Conservation (phyloP, 768 basidiomycete genomes). For the Dentipellis fragilis region DNA sequence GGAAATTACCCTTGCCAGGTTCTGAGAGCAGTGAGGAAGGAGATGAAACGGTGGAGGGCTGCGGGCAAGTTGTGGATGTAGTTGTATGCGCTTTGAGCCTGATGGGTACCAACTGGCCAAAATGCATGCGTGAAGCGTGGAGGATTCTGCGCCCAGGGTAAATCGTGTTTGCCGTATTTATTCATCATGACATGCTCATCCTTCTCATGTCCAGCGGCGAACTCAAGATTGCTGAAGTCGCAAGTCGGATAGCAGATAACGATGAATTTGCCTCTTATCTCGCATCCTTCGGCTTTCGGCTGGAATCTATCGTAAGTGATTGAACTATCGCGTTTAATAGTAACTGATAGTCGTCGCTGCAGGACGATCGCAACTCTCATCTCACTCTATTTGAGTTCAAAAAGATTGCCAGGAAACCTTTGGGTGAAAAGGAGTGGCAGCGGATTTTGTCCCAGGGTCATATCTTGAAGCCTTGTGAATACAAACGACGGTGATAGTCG, state of each 20-base stretch:
- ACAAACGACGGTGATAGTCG: conserved; percentile 65
- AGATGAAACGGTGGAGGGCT: conserved; percentile 31
- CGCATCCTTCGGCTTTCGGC: conserved; percentile 59
- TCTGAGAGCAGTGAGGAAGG: conserved; percentile 35
- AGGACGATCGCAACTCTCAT: conserved; percentile 80
- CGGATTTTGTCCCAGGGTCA: conserved; percentile 39
- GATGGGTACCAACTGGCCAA: conserved; percentile 97
- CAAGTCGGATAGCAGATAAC: conserved; percentile 66
- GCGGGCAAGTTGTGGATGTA: conserved; percentile 79
- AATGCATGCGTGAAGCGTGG: conserved; percentile 82
- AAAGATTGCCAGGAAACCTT: conserved; percentile 41
- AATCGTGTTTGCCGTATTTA: conserved; percentile 20
- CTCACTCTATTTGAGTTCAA: conserved; percentile 78
- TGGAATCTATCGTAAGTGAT: conserved; percentile 50
- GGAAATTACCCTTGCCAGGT: conserved; percentile 76
- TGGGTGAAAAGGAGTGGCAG: conserved; percentile 51
- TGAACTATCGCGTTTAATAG: background rate
- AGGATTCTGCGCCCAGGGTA: conserved; percentile 78
- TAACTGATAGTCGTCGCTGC: conserved; percentile 5
- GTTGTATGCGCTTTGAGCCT: conserved; percentile 91
- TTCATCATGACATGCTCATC: conserved; percentile 7
- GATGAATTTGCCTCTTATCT: conserved; percentile 61
- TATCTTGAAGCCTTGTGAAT: conserved; percentile 83
- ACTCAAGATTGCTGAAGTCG: conserved; percentile 82
- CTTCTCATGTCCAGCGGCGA: conserved; percentile 45